Evolutionary conservation across 306 rosid species (phyloP), one percentile per base, ranked within the genome.

Genomic region (Arachis hypogaea): DNA sequence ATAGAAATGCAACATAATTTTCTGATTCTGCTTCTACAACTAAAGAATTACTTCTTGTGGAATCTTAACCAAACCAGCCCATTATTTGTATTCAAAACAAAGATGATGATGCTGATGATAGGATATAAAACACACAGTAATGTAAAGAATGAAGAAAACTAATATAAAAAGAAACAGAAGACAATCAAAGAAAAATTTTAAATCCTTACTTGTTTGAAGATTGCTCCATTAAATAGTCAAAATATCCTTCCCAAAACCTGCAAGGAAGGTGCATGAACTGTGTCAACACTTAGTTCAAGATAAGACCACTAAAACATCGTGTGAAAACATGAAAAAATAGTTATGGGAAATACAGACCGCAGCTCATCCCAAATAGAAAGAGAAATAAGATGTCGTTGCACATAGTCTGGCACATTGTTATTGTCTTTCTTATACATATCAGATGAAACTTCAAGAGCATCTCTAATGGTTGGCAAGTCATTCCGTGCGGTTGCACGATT

Each of bases 191-290:
- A 51, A 14, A 77, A 69, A 43, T 30, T 54, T 3, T 33, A 10
- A 63, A 78, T 60, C 59, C 88, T 81, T 85, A 92, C 99, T 88
- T 83, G 81, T 87, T 94, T 76, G 95, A 84, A 86, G 96, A 82
- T 74, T 85, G 82, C 73, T 94, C 99, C 97, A 92, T 89, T 75
- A 94, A 77, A 86, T 84, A 76, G 82, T 94, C 99, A 87, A 92
- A 94, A 84, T 94, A 92, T 73, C 97, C 97, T 83, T 94, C 99
- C 99, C 99, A 94, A 78, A 94, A 92, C 71, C 99, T 94, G 88
- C 79, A 80, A 65, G 66, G 68, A 40, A 81, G 65, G 79, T 52
- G 59, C 58, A 73, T 43, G 44, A 60, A 76, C 67, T 36, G 36
- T 18, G 47, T 82, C 51, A 64, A 63, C 67, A 65, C 66, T 69